Evolutionary conservation across 768 basidiomycete species (phyloP), one percentile per base, ranked within the genome.

Genomic region (Phylloporus sp.): DNA sequence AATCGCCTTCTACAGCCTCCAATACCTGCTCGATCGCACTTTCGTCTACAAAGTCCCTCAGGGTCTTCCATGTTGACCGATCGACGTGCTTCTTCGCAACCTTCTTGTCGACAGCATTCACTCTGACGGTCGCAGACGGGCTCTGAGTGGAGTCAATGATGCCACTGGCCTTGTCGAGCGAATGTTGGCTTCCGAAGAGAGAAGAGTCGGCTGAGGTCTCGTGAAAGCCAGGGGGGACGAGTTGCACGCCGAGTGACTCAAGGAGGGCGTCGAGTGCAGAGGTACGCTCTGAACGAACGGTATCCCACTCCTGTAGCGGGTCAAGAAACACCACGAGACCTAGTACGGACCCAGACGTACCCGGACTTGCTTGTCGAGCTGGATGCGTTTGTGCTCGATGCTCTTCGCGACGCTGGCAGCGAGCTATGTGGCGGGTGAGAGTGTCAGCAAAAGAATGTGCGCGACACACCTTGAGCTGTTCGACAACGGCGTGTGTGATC

Each of bases 1-100:
- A 73, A 49, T 91, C 87, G 49, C 72, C 76, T 59, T 93, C 91
- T 43, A 92, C 80, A 1, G 74, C 75, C 48, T 92, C 91, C 41
- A 86, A 63, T 18, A 82, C 76, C 55, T 88, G 86, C 47, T 93
- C 91, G 32, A 92, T 83, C 7, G 82, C 86, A 27, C 82, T 77
- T 58, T 93, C 91, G 59, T 91, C 88, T 31, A 91, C 87, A 66
- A 93, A 92, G 63, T 92, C 89, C 29, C 91, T 79, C 29, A 92
- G 63, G 0, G 86, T 88, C 74, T 90, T 92, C 90, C 90, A 91
- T 28, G 72, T 75, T 35, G 72, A 75, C 51, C 82, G 73, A 58
- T 85, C 83, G 23, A 60, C 62, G 50, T 58, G 53, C 27, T 56
- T 59, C 3, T 50, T 57, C 6, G 55, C 45, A 11, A 47, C 55